These are phyloP conservation scores for Phytopythium helicoides DNA, from an alignment of 352 stramenopile species.

Conservation along the genomic window DNA sequence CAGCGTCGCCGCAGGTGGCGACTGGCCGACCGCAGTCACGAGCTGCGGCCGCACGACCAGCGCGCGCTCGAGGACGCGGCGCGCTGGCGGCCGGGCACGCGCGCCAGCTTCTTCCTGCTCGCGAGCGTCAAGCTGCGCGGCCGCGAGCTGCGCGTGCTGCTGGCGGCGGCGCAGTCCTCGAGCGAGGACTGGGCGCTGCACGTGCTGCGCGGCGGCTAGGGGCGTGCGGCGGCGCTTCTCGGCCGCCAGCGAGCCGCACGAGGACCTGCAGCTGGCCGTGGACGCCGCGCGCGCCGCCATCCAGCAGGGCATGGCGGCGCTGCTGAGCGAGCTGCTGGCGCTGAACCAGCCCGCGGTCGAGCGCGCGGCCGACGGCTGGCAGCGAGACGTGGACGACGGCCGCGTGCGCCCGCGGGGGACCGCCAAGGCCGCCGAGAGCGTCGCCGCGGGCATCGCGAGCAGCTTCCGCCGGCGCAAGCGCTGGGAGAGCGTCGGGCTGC, in stretches of 20 bases:
- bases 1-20: no score
- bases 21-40: no score
- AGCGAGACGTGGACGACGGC: background rate
- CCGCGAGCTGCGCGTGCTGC: background rate
- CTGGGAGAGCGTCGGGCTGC: no score
- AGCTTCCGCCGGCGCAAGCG: no score
- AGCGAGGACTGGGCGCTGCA: background rate
- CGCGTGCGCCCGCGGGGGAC: background rate
- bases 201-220: background rate
- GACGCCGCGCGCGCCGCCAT: background rate
- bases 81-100: background rate
- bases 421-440: no score
- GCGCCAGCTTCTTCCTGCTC: background rate
- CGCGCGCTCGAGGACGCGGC: background rate
- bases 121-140: background rate
- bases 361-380: background rate
- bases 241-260: background rate
- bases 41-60: background rate
- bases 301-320: background rate
- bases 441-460: no score
- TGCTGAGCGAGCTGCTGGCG: slow-evolving; percentile 1
- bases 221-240: background rate
- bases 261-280: background rate
- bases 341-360: background rate
- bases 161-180: background rate